Percentiles rank a stretch among this genome's conserved stretches.
Evolutionary conservation across 2,329 filamentous ascomycete genomes (phyloP).

Genomic region (Cytospora piceicola): DNA sequence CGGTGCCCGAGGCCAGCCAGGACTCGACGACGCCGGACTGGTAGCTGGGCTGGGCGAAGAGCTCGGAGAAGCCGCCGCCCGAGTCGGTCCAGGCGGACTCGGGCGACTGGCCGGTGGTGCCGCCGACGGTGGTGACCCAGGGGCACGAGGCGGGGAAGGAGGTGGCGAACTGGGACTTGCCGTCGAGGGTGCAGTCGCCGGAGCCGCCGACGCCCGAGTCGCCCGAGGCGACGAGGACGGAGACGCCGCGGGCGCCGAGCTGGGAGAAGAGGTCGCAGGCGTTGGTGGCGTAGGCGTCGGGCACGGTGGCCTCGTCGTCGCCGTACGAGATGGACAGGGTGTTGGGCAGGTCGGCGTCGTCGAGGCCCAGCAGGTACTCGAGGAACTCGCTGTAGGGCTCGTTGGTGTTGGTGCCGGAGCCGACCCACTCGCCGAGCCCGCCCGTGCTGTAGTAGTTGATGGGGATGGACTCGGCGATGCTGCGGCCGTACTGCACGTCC

Average conservation of each 20-base stretch:
- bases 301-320: constrained; percentile 62
- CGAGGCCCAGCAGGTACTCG: constrained; percentile 59
- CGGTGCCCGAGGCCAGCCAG: constrained; percentile 21
- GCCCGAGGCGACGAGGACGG: constrained; percentile 66
- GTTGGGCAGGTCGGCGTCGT: constrained; percentile 59
- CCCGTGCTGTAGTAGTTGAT: constrained; percentile 37
- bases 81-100: constrained; percentile 59
- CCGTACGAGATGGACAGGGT: constrained; percentile 73
- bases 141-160: constrained; percentile 51
- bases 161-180: constrained; percentile 47
- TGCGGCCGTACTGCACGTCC: constrained; percentile 47
- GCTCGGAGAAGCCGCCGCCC: constrained; percentile 54
- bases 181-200: constrained; percentile 34
- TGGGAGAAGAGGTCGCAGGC: constrained; percentile 63
- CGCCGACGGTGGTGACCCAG: constrained; percentile 66
- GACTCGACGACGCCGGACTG: constrained; percentile 43
- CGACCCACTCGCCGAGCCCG: constrained; percentile 31
- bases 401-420: constrained; percentile 52
- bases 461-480: constrained; percentile 37
- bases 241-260: constrained; percentile 67
- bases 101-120: constrained; percentile 54
- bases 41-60: constrained; percentile 49
- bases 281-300: constrained; percentile 57
- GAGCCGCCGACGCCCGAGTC: constrained; percentile 49
- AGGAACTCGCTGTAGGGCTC: constrained; percentile 71